Base-by-base conservation (phyloP, 495 filamentous ascomycete genomes). In the Jackrogersella minutella region DNA sequence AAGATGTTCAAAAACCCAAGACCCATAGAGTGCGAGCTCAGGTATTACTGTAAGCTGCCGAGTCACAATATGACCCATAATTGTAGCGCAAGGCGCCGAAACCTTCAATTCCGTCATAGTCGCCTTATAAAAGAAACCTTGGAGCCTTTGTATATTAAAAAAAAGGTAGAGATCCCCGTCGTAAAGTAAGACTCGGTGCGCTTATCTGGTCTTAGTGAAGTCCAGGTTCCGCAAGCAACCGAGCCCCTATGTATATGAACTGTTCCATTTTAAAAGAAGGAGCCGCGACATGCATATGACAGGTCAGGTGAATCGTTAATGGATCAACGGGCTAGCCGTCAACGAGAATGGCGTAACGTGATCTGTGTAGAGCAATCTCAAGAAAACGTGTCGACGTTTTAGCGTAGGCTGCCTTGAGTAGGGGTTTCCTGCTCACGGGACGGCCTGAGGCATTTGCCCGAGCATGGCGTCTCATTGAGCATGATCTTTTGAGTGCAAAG, bases 251-350 rank as follows among this genome's bases (percentile, higher is more conserved):
- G n/a, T n/a, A n/a, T 13, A 40, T 24, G 14, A 13, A n/a, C 5
- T 54, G 37, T 43, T 43, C 26, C 11, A 56, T 17, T 31, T 16
- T 44, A 10, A 39, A 49, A 30, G 26, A 14, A 51, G 28, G 37
- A 41, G 31, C 47, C 44, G 58, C 30, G 46, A 63, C 39, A 59
- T 30, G 36, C 37, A 68, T 63, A 57, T 54, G 65, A 59, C 26
- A 57, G 16, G 22, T 63, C 52, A 57, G 37, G 28, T 52, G 28
- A 17, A 50, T 39, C 5, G 26, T 30, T 30, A 7, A 30, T 30
- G 7, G 26, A 7, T 7, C 26, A 7, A 7, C 7, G 7, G 26
- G 26, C 26, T 30, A 40, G 16, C 30, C 11, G 24, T 53, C 31
- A 22, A 53, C 9, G 6, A 17, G 13, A 5, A 19, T 10, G 11